A percentile compares a stretch with the other conserved stretches of the same genome.
Evolutionary conservation across 2,329 filamentous ascomycete species (phyloP).

Genomic region (Monosporascus sp.): DNA sequence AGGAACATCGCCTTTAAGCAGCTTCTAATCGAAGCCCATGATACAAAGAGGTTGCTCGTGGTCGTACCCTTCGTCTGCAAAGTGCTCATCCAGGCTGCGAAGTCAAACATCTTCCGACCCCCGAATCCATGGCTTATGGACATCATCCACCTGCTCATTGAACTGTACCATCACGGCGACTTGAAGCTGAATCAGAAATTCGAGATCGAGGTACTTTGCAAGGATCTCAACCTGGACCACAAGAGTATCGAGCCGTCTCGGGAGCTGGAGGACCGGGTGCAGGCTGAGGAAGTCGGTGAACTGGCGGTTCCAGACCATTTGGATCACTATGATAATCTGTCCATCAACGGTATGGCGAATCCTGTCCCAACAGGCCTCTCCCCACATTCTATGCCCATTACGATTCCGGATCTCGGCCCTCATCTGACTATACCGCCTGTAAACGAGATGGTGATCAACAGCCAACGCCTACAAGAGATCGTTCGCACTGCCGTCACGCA

Average conservation of each 20-base stretch:
- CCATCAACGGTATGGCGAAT: constrained; percentile 67
- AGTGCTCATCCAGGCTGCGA: constrained; percentile 76
- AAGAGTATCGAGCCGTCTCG: constrained; percentile 84
- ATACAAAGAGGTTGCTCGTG: constrained; percentile 83
- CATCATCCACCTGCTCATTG: constrained; percentile 82
- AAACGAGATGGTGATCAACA: constrained; percentile 72
- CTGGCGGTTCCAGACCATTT: constrained; percentile 60
- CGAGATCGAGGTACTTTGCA: constrained; percentile 96
- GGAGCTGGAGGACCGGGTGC: constrained; percentile 72
- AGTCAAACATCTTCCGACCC: constrained; percentile 83
- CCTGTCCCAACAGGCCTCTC: constrained; percentile 68
- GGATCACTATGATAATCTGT: constrained; percentile 78
- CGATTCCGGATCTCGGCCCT: constrained; percentile 77
- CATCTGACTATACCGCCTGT: constrained; percentile 75
- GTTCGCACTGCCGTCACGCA: constrained; percentile 81
- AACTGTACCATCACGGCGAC: constrained; percentile 88
- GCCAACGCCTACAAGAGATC: constrained; percentile 64
- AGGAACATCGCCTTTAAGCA: constrained; percentile 97
- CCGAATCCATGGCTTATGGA: constrained; percentile 99
- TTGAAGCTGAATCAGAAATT: constrained; percentile 97
- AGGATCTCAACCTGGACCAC: constrained; percentile 84
- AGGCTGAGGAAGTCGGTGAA: constrained; percentile 56
- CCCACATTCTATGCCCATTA: constrained; percentile 69
- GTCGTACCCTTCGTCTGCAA: constrained; percentile 98
- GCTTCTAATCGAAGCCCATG: constrained; percentile 85